Evolutionary conservation across 2,329 filamentous ascomycete genomes (phyloP), one percentile per base, ranked within the genome.

Genomic region (Madurella mycetomatis): DNA sequence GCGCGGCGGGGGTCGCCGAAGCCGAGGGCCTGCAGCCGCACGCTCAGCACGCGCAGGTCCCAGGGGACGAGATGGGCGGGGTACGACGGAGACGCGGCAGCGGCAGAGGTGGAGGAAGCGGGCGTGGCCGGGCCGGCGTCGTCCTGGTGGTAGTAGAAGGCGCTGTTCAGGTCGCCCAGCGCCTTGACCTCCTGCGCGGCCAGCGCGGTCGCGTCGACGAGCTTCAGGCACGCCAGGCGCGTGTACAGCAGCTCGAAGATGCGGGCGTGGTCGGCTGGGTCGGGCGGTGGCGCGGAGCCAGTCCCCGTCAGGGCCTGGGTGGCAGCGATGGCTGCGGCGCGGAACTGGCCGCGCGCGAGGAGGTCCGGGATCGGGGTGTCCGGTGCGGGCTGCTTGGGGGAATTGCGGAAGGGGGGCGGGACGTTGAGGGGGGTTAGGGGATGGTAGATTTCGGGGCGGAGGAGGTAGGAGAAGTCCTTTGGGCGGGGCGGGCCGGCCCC

Each of bases 1-100:
- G 89, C 88, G 57, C 92, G 81, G 4, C 92, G 80, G 47, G 86
- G 83, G 70, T 99, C 94, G 4, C 86, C 86, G 60, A 94, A 95
- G 1, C 90, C 90, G 44, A 96, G 81, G 0, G 89, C 90, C 62
- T 95, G 90, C 17, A 97, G 78, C 1, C 92, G 82, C 9, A 96
- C 87, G 7, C 87, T 85, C 15, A 97, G 78, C 2, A 96, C 80
- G 7, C 94, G 83, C 49, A 99, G 78, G 41, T 87, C 81, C 92
- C 94, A 99, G 0, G 92, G 92, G 0, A 92, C 87, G 0, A 95
- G 78, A 66, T 87, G 86, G 51, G 73, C 71, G 11, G 32, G 41
- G 19, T 40, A 11, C 34, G 13, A 11, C 11, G 34, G 4, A 11
- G 34, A 4, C 9, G 34, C 4, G 4, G 13, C 9, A 11, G 30